A percentile compares a stretch with the other conserved stretches of the same genome.
These are phyloP conservation scores for Conoideocrella luteorostrata DNA, from an alignment of 2,329 filamentous ascomycete species.

Conservation along the genomic window DNA sequence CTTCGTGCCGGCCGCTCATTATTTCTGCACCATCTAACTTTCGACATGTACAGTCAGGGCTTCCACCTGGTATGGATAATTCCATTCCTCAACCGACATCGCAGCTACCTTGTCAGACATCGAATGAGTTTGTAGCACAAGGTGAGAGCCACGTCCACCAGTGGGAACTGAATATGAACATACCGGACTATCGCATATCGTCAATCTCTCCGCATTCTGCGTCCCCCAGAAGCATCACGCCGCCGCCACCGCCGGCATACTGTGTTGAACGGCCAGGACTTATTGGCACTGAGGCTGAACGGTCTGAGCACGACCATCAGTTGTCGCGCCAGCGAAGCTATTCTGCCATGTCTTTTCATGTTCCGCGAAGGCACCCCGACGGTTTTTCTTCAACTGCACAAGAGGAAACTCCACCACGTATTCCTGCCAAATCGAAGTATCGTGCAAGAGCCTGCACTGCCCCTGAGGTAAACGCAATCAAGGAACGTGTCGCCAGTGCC, in stretches of 20 bases:
- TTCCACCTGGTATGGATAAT: conserved; percentile 19
- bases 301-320: conserved; percentile 24
- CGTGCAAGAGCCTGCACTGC: conserved; percentile 39
- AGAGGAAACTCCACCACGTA: conserved; percentile 23
- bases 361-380: conserved; percentile 39
- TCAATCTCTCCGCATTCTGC: conserved; percentile 49
- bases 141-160: conserved; percentile 43
- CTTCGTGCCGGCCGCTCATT: conserved; percentile 46
- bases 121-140: conserved; percentile 16
- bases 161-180: conserved; percentile 50
- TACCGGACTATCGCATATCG: conserved; percentile 38
- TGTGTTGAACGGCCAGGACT: conserved; percentile 25
- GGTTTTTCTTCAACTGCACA: conserved; percentile 16
- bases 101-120: neutral
- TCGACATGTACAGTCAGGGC: conserved; percentile 47
- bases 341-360: conserved; percentile 50
- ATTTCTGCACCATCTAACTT: conserved; percentile 57
- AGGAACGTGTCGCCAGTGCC: conserved; percentile 49
- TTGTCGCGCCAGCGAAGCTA: conserved; percentile 36
- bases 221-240: conserved; percentile 29
- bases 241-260: conserved; percentile 29
- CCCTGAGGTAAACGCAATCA: conserved; percentile 43
- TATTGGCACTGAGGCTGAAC: too few species aligned
- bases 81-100: conserved; percentile 6
- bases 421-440: conserved; percentile 35